phyloP scores from a whole-genome alignment of 257 asterid genomes.

The Cynanchum wilfordii region DNA sequence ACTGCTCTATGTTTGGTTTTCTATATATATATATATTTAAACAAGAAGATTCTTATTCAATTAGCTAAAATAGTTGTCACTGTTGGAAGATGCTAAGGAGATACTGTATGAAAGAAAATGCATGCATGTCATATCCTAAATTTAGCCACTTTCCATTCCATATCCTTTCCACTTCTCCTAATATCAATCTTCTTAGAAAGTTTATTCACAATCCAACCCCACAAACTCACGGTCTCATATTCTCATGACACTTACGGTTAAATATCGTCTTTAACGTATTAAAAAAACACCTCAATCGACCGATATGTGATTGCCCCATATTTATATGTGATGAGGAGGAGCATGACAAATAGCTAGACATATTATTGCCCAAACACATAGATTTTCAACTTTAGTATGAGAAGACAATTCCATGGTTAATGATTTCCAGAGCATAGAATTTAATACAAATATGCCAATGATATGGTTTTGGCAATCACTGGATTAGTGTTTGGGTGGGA shows the following conservation, averaged over 20 bases:
- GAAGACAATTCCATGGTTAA: neutral
- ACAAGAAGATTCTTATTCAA: neutral
- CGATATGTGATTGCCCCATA: too few species aligned
- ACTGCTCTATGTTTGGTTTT: too few species aligned
- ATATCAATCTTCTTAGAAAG: neutral
- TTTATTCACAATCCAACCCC: neutral
- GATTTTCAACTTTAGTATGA: too few species aligned
- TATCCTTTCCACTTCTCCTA: neutral
- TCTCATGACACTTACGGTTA: too few species aligned
- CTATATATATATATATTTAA: too few species aligned
- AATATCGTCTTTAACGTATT: too few species aligned
- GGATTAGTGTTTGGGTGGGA: neutral
- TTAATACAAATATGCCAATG: neutral
- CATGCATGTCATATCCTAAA: neutral
- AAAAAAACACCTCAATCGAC: too few species aligned
- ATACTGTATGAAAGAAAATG: neutral
- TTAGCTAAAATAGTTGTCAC: neutral
- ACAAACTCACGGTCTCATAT: too few species aligned
- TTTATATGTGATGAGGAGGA: too few species aligned
- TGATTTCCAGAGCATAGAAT: neutral
- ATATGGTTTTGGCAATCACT: neutral
- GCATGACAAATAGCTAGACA: too few species aligned
- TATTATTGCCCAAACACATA: too few species aligned
- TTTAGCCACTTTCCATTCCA: neutral
- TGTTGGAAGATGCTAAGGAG: constrained; percentile 1